A percentile compares a stretch with the other conserved stretches of the same genome.
Conservation (phyloP, 2,329 filamentous ascomycete genomes). For the Colletotrichum sp. region DNA sequence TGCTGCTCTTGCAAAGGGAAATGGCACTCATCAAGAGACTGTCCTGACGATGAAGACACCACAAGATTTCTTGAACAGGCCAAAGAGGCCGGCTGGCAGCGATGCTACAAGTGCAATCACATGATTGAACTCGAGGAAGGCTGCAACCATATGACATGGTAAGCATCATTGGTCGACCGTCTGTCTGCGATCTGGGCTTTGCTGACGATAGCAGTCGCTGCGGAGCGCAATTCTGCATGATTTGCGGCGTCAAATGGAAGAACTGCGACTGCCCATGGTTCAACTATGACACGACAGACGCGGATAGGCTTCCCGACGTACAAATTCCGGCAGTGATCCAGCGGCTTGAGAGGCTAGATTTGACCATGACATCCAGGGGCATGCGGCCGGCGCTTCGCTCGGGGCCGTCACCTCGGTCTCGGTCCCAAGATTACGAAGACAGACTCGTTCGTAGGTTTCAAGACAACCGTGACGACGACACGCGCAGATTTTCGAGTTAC, state of each 20-base stretch:
- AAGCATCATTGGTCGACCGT: constrained; percentile 37
- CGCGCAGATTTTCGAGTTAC: constrained; percentile 39
- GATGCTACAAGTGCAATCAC: constrained; percentile 75
- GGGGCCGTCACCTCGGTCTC: constrained; percentile 18
- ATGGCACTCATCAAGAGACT: constrained; percentile 74
- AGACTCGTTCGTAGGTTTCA: constrained; percentile 50
- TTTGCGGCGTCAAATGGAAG: constrained; percentile 84
- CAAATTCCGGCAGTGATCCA: constrained; percentile 46
- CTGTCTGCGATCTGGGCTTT: not conserved
- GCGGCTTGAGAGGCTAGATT: constrained; percentile 6
- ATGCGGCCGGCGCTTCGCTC: constrained; percentile 20
- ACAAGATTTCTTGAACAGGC: constrained; percentile 68
- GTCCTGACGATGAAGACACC: constrained; percentile 74
- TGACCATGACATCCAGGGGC: constrained; percentile 4
- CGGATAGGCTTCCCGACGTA: constrained; percentile 60
- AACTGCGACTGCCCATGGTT: constrained; percentile 84
- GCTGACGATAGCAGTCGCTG: constrained; percentile 63
- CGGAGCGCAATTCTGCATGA: constrained; percentile 85
- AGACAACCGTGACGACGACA: constrained; percentile 50
- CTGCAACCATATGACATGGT: constrained; percentile 90
- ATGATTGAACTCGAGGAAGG: constrained; percentile 83
- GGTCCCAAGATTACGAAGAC: constrained; percentile 47
- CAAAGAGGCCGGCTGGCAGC: constrained; percentile 73
- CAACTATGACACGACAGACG: constrained; percentile 63
- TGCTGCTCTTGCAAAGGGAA: constrained; percentile 76